Percentiles rank a stretch among this genome's conserved stretches.
Conservation (phyloP, 2,329 filamentous ascomycete genomes). For the Leptoxyphium fumago region DNA sequence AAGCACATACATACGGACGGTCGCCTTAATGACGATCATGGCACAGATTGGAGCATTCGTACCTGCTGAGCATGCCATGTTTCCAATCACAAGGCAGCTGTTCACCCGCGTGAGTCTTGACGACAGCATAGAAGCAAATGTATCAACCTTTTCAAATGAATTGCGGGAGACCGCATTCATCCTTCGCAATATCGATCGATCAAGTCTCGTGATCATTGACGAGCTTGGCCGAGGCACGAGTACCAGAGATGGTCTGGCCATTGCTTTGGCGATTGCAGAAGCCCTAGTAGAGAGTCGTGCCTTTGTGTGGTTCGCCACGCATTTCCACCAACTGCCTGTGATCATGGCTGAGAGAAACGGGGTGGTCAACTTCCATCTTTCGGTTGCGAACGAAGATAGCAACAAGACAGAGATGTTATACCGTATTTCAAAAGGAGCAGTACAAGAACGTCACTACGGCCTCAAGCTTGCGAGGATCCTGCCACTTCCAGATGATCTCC, state of each 20-base stretch:
- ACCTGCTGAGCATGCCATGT: constrained; percentile 67
- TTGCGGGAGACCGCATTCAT: constrained; percentile 97
- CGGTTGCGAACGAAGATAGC: constrained; percentile 43
- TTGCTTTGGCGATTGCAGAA: constrained; percentile 82
- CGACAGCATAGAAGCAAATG: constrained; percentile 76
- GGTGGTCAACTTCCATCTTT: constrained; percentile 70
- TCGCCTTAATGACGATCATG: constrained; percentile 81
- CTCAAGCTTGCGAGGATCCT: constrained; percentile 65
- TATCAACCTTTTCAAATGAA: constrained; percentile 85
- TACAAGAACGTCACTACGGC: constrained; percentile 64
- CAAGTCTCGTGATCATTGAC: constrained; percentile 58
- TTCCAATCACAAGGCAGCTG: constrained; percentile 66
- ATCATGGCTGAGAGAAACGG: constrained; percentile 62
- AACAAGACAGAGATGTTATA: constrained; percentile 77
- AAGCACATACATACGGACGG: constrained; percentile 79
- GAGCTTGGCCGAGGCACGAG: constrained; percentile 87
- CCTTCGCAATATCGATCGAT: constrained; percentile 61
- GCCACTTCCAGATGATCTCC: constrained; percentile 52
- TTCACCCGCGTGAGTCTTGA: constrained; percentile 81
- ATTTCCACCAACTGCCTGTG: constrained; percentile 69
- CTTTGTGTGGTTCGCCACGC: constrained; percentile 83
- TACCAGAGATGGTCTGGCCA: constrained; percentile 72
- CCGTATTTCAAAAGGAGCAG: constrained; percentile 57
- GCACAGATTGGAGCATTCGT: constrained; percentile 86
- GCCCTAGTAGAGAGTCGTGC: constrained; percentile 64